phyloP scores from a whole-genome alignment of 345 rosid genomes.

The Anastatica hierochuntica region DNA sequence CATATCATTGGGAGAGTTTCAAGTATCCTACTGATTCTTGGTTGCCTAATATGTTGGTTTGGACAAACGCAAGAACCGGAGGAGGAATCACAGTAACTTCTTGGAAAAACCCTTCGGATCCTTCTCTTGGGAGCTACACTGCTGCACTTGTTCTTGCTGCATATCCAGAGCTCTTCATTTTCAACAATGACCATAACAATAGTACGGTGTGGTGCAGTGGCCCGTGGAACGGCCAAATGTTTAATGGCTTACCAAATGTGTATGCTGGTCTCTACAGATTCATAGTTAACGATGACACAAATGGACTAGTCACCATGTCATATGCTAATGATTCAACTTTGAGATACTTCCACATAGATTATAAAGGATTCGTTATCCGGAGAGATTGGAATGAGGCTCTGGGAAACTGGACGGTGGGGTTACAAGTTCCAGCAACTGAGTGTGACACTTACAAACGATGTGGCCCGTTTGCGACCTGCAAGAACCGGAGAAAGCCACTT shows the following conservation, averaged over 20 bases:
- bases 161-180: slow-evolving; percentile 29
- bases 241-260: slow-evolving; percentile 25
- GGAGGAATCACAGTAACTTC: slow-evolving; percentile 29
- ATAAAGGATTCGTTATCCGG: not conserved
- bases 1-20: slow-evolving; percentile 48
- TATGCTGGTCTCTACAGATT: slow-evolving; percentile 24
- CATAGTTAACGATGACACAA: slow-evolving; percentile 8
- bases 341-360: slow-evolving; percentile 22
- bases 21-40: slow-evolving; percentile 30
- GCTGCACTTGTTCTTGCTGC: slow-evolving; percentile 17
- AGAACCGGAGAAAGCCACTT: slow-evolving; percentile 15
- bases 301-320: slow-evolving; percentile 17
- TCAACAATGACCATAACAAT: slow-evolving; percentile 26
- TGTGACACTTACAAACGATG: slow-evolving; percentile 40
- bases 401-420: slow-evolving; percentile 5
- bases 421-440: slow-evolving; percentile 22
- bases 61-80: slow-evolving; percentile 21
- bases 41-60: slow-evolving; percentile 31
- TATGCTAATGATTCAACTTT: slow-evolving; percentile 1
- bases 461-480: slow-evolving; percentile 40
- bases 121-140: slow-evolving; percentile 37
- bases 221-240: slow-evolving; percentile 46
- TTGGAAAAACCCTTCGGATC: slow-evolving; percentile 50
- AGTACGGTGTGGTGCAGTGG: slow-evolving; percentile 44
- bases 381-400: slow-evolving; percentile 16